These are phyloP conservation scores for Hamigera avellanea DNA, from an alignment of 495 filamentous ascomycete species.

Conservation along the genomic window DNA sequence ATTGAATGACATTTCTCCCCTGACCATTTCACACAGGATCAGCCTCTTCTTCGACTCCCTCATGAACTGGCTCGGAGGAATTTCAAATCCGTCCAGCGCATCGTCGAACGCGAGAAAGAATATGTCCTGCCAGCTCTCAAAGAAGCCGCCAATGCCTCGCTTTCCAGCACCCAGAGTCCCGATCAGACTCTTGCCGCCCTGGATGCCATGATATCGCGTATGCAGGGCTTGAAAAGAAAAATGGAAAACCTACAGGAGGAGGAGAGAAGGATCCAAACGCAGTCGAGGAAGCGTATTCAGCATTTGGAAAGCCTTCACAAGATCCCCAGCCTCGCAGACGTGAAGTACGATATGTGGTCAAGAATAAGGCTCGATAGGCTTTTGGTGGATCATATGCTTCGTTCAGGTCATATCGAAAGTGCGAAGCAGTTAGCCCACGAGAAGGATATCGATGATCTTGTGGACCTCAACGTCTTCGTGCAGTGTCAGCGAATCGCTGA, in stretches of 20 bases:
- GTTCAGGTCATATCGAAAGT: conserved; percentile 70
- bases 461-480: conserved; percentile 82
- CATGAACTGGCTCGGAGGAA: conserved; percentile 86
- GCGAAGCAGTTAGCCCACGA: conserved; percentile 62
- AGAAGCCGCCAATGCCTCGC: conserved; percentile 53
- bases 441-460: conserved; percentile 63
- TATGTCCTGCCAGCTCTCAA: conserved; percentile 58
- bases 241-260: conserved; percentile 66
- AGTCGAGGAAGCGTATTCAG: conserved; percentile 61
- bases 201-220: conserved; percentile 71
- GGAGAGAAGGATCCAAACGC: conserved; percentile 58
- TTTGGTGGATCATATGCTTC: conserved; percentile 79
- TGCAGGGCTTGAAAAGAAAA: conserved; percentile 81
- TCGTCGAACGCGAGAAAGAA: conserved; percentile 68
- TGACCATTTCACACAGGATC: conserved; percentile 51
- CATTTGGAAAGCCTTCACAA: conserved; percentile 70
- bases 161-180: conserved; percentile 45
- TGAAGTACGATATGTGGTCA: conserved; percentile 90
- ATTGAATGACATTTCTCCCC: background rate
- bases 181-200: conserved; percentile 64
- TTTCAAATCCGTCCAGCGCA: conserved; percentile 76
- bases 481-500: conserved; percentile 65
- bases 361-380: conserved; percentile 68
- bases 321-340: conserved; percentile 76
- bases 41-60: conserved; percentile 86